Evolutionary conservation across 441 rosid species (phyloP).

Genomic region (Corymbia calophylla): DNA sequence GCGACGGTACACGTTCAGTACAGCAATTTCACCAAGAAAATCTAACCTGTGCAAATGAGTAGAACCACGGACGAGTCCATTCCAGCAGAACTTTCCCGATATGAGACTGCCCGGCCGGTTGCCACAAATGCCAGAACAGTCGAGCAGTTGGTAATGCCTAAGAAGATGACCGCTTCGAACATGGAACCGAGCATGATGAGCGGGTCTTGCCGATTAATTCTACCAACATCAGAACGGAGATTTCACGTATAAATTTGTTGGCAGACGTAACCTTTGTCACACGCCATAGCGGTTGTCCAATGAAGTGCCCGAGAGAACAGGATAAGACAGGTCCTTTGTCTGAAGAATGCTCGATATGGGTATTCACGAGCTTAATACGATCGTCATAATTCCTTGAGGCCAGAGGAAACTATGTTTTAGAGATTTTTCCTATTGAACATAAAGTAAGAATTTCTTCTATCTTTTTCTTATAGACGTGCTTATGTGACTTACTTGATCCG

Average conservation of each 20-base stretch:
- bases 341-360: background rate
- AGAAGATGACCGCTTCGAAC: constrained; percentile 33
- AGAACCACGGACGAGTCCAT: constrained; percentile 64
- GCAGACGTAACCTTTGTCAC: background rate
- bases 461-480: background rate
- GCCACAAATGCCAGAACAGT: constrained; percentile 39
- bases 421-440: background rate
- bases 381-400: background rate
- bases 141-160: constrained; percentile 55
- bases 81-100: constrained; percentile 65
- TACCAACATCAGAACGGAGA: constrained; percentile 1
- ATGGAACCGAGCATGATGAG: constrained; percentile 45
- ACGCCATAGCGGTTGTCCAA: background rate
- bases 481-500: background rate
- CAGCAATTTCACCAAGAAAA: background rate
- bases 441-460: background rate
- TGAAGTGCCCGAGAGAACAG: background rate
- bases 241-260: background rate
- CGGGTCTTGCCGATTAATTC: constrained; percentile 49
- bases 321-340: background rate
- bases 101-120: constrained; percentile 43
- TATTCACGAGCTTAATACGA: background rate
- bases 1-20: background rate
- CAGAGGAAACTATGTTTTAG: background rate
- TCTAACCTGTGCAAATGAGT: constrained; percentile 60